phyloP scores from a whole-genome alignment of 208 protist species.

The Trypanosomatidae sp. region DNA sequence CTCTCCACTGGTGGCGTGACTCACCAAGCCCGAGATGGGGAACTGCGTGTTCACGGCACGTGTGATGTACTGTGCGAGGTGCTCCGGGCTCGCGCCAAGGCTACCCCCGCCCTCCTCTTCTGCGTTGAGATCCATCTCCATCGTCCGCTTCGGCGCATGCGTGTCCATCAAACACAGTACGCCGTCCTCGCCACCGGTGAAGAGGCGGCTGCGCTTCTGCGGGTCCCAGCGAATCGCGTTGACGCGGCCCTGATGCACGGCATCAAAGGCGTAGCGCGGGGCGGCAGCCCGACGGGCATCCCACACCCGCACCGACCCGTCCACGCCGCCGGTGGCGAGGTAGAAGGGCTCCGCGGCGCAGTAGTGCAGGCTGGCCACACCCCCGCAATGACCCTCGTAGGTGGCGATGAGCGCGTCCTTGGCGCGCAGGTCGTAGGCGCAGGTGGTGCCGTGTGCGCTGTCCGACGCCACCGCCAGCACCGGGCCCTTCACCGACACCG shows the following conservation, averaged over 20 bases:
- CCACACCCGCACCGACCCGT: slow-evolving; percentile 75
- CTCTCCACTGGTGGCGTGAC: slow-evolving; percentile 32
- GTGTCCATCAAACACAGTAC: slow-evolving; percentile 77
- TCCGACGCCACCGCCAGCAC: slow-evolving; percentile 60
- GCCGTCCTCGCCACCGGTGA: slow-evolving; percentile 71
- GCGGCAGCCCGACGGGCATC: slow-evolving; percentile 53
- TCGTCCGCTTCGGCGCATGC: no score
- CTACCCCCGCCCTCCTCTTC: slow-evolving; percentile 16
- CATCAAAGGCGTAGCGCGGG: slow-evolving; percentile 68
- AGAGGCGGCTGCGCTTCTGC: slow-evolving; percentile 68
- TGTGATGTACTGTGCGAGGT: slow-evolving; percentile 37
- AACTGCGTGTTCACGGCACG: slow-evolving; percentile 59
- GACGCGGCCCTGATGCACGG: slow-evolving; percentile 59
- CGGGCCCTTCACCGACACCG: slow-evolving; percentile 69
- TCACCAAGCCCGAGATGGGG: slow-evolving; percentile 68
- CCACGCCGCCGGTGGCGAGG: slow-evolving; percentile 62
- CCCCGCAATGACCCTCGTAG: no score
- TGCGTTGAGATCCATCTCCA: slow-evolving; percentile 15
- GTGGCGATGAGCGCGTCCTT: slow-evolving; percentile 66
- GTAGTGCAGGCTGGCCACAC: no score
- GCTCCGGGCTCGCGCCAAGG: slow-evolving; percentile 5
- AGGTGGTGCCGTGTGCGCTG: slow-evolving; percentile 36
- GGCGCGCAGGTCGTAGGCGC: slow-evolving; percentile 75
- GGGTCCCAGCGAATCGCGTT: slow-evolving; percentile 69
- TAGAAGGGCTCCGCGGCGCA: slow-evolving; percentile 79